Base-by-base conservation (phyloP, 1,284 basidiomycete species). In the Apiotrichum mycotoxinovorans region DNA sequence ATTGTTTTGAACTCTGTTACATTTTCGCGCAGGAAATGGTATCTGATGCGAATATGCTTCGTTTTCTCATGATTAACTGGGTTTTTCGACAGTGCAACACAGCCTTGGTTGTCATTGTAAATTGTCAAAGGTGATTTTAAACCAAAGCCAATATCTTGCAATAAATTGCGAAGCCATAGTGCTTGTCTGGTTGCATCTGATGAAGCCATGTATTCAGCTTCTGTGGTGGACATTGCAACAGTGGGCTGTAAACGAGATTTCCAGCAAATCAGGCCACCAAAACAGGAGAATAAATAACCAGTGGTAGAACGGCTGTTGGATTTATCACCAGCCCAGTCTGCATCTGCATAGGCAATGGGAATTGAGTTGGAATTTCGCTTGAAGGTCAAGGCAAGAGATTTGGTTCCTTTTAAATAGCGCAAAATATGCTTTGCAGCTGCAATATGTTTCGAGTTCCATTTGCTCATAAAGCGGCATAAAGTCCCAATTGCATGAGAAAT, bases 251-350 rank as follows among this genome's bases (percentile, higher is more conserved):
- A 45, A 30, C 56, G 45, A 4, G 51, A 53, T 34, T 61, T 63
- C 68, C 68, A 70, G 4, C 55, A 59, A 11, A 65, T 54, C 0
- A 53, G 20, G 14, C 60, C 62, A 12, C 64, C 65, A 47, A 51
- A 60, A 10, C 56, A 26, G 8, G 63, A 54, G 57, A 65, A 65
- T 14, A 67, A 4, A 40, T 69, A 68, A 2, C 66, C 68, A 14
- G 66, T 69, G 12, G 66, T 71, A 5, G 69, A 71, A 8, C 61
- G 44, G 8, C 62, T 23, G n/a, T 64, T 65, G 15, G 65, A 54
- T 8, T 49, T 5, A 56, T 56, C 47, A 3, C 60, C 65, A 14
- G 51, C 65, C 62, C 59, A 63, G 50, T 67, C 67, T 0, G 66
- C 58, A 42, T 67, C 62, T 4, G 47, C 42, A 14, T 52, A 59